Evolutionary conservation across 306 rosid genomes (phyloP), one percentile per base, ranked within the genome.

Genomic region (Fagus crenata): DNA sequence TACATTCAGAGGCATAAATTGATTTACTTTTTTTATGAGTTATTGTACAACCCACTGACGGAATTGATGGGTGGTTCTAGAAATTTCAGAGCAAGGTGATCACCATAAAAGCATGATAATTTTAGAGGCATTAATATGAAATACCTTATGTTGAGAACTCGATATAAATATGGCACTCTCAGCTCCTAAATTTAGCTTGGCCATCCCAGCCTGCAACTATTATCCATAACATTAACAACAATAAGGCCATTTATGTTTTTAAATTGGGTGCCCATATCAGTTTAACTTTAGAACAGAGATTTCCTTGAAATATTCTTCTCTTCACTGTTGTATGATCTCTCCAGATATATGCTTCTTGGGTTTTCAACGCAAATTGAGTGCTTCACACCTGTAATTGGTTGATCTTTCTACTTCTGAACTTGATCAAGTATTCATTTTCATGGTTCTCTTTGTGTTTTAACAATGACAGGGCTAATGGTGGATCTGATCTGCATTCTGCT

Each of bases 381-480:
- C 67, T 32, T 60, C 67, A 32, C 37, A 61, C 40, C 68, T 61
- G 39, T 46, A 11, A 43, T 18, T 46, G 32, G 56, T 41, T 40
- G 55, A 41, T 18, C 37, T 39, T 28, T 69, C 3, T 61, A 11
- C 65, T 33, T 61, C 68, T 9, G 14, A 33, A 33, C 39, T 61
- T 61, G 68, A 12, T 33, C 68, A 1, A 61, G 9, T 61, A 39
- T 15, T 39, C 28, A 17, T 37, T 67, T 7, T 67, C 5, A 7
- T 15, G 71, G 2, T 28, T 67, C 28, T 67, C 49, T 60, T 13
- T 70, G 53, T 41, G 17, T 41, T 41, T 43, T 67, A 77, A 77
- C 68, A 55, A 56, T 58, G 67, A 58, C 78, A 89, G 98, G 81
- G 83, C 79, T 83, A 88, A 77, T 68, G 81, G 64, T 65, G 87